phyloP scores from a whole-genome alignment of 2,329 filamentous ascomycete genomes.

The Cadophora sp. region DNA sequence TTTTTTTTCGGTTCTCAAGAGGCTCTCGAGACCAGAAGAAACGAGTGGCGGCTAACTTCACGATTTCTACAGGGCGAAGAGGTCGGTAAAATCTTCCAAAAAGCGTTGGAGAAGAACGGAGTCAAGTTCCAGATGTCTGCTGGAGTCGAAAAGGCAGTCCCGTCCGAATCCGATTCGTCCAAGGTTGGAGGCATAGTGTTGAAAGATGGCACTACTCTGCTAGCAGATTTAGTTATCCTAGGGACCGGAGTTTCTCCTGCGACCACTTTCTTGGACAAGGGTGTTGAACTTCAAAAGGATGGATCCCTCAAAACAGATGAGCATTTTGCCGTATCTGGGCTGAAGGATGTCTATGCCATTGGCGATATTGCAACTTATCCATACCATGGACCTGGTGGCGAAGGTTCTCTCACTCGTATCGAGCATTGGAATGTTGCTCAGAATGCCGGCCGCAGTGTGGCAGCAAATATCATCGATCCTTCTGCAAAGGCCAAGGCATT shows the following conservation, averaged over 20 bases:
- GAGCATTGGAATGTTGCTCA: constrained; percentile 99
- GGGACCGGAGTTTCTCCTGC: constrained; percentile 89
- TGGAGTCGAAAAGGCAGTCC: constrained; percentile 80
- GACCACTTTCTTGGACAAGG: constrained; percentile 82
- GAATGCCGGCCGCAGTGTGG: constrained; percentile 84
- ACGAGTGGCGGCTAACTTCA: neutral
- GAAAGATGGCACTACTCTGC: constrained; percentile 83
- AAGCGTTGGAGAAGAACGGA: constrained; percentile 80
- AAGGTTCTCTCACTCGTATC: constrained; percentile 77
- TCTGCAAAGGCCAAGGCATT: constrained; percentile 70
- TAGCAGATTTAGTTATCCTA: constrained; percentile 89
- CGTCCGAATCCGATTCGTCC: constrained; percentile 69
- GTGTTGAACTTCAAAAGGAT: constrained; percentile 76
- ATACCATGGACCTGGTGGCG: constrained; percentile 86
- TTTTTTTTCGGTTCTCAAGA: too few relatives aligned
- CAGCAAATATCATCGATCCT: constrained; percentile 75
- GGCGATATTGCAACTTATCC: constrained; percentile 96
- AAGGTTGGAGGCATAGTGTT: constrained; percentile 82
- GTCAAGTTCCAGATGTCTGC: constrained; percentile 88
- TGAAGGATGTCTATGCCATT: constrained; percentile 88
- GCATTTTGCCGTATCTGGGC: constrained; percentile 75
- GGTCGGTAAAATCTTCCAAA: constrained; percentile 82
- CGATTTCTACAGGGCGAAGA: constrained; percentile 60
- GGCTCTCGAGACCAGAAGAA: neutral
- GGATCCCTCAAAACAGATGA: constrained; percentile 86